These are phyloP conservation scores for Lanmaoa pseudosensibilis DNA, from an alignment of 768 basidiomycete species.

Conservation along the genomic window DNA sequence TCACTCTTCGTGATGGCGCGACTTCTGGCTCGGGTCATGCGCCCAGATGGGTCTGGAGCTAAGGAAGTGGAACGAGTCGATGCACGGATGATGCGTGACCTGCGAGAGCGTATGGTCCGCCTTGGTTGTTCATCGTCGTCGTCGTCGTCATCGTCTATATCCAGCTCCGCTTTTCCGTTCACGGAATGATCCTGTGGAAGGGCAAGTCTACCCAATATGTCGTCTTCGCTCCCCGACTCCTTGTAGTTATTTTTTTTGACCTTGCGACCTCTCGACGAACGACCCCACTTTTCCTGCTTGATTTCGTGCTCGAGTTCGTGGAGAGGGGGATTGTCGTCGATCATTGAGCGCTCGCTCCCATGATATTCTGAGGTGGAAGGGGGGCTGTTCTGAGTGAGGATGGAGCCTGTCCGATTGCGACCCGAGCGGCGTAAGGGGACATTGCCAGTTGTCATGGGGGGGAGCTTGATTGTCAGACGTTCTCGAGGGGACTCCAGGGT, in stretches of 20 bases:
- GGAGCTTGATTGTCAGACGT: slow-evolving; percentile 24
- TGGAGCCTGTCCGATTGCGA: slow-evolving; percentile 22
- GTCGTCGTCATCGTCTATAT: slow-evolving; percentile 34
- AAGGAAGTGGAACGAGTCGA: slow-evolving; percentile 9
- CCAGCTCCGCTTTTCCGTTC: slow-evolving; percentile 22
- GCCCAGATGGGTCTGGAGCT: slow-evolving; percentile 1
- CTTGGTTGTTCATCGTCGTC: slow-evolving; percentile 30
- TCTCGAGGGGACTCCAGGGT: slow-evolving; percentile 24
- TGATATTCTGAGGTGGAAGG: slow-evolving; percentile 35
- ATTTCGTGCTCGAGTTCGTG: slow-evolving; percentile 1
- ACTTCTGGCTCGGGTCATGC: slow-evolving; percentile 29
- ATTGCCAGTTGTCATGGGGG: slow-evolving; percentile 19
- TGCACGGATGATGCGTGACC: slow-evolving; percentile 27
- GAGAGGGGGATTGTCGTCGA: slow-evolving; percentile 25
- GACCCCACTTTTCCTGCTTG: slow-evolving; percentile 16
- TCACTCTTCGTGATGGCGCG: slow-evolving; percentile 41
- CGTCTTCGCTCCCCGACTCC: slow-evolving; percentile 50
- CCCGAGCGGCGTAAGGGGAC: slow-evolving; percentile 26
- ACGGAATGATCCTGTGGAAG: slow-evolving; percentile 9
- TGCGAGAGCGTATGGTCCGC: slow-evolving; percentile 16
- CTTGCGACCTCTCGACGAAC: slow-evolving; percentile 42
- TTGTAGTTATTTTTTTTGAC: slow-evolving; percentile 40
- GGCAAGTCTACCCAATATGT: slow-evolving; percentile 18
- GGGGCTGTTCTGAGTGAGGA: slow-evolving; percentile 24
- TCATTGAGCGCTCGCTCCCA: slow-evolving; percentile 34